phyloP scores from a whole-genome alignment of 2,329 filamentous ascomycete genomes.

The Cordyceps fumosorosea region DNA sequence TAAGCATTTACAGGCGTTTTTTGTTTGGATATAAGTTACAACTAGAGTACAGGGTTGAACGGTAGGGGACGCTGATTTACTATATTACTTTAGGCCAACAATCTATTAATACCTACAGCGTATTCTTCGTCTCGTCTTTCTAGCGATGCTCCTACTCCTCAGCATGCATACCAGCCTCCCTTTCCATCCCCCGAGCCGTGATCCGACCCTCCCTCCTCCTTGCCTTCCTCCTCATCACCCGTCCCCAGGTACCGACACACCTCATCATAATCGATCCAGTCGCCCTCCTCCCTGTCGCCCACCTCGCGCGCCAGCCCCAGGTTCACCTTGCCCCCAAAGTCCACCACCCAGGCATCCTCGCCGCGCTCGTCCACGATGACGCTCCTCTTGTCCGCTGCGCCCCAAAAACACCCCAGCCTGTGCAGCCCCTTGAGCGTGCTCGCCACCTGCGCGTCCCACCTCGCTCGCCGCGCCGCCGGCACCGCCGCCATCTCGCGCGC shows the following conservation, averaged over 20 bases:
- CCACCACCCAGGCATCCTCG: conserved; percentile 1
- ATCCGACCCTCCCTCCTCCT: neutral
- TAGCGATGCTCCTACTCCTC: neutral
- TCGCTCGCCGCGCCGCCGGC: neutral
- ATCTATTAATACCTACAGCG: neutral
- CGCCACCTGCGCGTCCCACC: neutral
- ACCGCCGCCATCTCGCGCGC: neutral
- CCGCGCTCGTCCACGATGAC: conserved; percentile 4
- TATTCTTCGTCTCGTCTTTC: neutral
- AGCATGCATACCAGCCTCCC: neutral
- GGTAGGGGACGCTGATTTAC: too few species aligned
- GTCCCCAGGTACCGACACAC: neutral
- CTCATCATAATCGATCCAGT: conserved; percentile 1
- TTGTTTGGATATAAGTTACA: too few species aligned
- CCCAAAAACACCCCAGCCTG: conserved; percentile 3
- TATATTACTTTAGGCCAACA: neutral
- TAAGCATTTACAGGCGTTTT: too few species aligned
- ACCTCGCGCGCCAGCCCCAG: neutral
- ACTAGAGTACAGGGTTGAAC: too few species aligned
- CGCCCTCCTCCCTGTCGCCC: neutral
- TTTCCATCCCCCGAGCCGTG: too few species aligned
- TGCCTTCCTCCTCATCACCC: neutral
- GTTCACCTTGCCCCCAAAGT: conserved; percentile 7
- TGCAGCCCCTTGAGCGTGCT: neutral
- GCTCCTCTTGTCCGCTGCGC: neutral